phyloP scores from a whole-genome alignment of 2,329 filamentous ascomycete genomes.

The Dactylellina haptotyla region DNA sequence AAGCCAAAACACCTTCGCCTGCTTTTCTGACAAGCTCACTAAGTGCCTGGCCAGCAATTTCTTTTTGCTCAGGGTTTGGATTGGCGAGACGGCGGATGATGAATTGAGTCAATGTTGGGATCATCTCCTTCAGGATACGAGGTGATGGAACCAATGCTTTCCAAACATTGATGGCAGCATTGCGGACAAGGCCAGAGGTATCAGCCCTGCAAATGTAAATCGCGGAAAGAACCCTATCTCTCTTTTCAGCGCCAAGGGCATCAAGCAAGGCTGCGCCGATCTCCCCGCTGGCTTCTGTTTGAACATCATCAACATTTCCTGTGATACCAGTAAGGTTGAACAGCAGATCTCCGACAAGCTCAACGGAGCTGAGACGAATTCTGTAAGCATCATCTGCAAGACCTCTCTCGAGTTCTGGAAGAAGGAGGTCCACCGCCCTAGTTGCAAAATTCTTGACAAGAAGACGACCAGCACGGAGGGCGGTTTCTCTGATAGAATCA shows the following conservation, averaged over 20 bases:
- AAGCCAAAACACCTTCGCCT: slow-evolving; percentile 89
- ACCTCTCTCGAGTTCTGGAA: slow-evolving; percentile 94
- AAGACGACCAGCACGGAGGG: slow-evolving; percentile 88
- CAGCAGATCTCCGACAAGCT: slow-evolving; percentile 92
- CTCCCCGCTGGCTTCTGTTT: slow-evolving; percentile 74
- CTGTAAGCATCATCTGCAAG: slow-evolving; percentile 97
- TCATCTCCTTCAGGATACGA: slow-evolving; percentile 90
- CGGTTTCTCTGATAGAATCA: slow-evolving; percentile 96
- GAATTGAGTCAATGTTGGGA: slow-evolving; percentile 92
- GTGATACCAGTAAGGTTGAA: slow-evolving; percentile 98
- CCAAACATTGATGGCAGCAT: slow-evolving; percentile 92
- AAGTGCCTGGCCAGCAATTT: slow-evolving; percentile 95
- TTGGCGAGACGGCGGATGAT: slow-evolving; percentile 93
- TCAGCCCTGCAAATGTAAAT: slow-evolving; percentile 98
- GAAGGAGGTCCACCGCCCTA: slow-evolving; percentile 88
- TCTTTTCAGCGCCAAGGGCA: slow-evolving; percentile 91
- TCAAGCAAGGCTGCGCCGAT: slow-evolving; percentile 93
- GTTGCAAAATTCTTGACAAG: slow-evolving; percentile 98
- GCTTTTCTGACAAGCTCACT: slow-evolving; percentile 97
- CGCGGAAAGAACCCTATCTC: slow-evolving; percentile 96
- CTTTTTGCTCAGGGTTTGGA: slow-evolving; percentile 97
- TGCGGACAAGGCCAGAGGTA: slow-evolving; percentile 88
- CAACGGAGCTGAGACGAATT: slow-evolving; percentile 97
- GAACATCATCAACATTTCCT: slow-evolving; percentile 77
- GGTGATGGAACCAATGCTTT: slow-evolving; percentile 95